Percentiles rank a stretch among this genome's conserved stretches.
Evolutionary conservation across 2,329 filamentous ascomycete species (phyloP).

Genomic region (Botrytis galanthina): DNA sequence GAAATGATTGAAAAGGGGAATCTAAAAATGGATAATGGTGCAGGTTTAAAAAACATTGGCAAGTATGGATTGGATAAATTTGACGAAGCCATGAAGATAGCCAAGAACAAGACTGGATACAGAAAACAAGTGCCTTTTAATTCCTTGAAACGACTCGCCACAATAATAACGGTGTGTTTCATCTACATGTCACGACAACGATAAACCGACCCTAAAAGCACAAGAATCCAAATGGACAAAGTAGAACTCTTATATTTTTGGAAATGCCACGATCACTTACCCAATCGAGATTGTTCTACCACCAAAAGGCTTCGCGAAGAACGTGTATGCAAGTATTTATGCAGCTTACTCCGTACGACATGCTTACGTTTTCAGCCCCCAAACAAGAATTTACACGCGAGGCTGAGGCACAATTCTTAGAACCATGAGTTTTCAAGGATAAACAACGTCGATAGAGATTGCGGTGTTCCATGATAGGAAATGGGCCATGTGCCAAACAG

Average conservation of each 20-base stretch:
- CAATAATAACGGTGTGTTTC: constrained; percentile 19
- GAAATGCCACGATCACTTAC: constrained; percentile 12
- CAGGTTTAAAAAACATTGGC: constrained; percentile 16
- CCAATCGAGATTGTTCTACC: constrained; percentile 2
- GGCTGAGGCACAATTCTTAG: constrained; percentile 8
- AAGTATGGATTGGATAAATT: constrained; percentile 22
- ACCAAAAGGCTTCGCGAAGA: background rate
- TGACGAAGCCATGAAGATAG: constrained; percentile 17
- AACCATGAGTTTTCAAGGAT: constrained; percentile 5
- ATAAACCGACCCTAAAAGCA: background rate
- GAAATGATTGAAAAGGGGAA: constrained; percentile 25
- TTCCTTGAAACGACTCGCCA: constrained; percentile 14
- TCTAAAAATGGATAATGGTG: constrained; percentile 22
- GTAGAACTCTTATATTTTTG: constrained; percentile 22
- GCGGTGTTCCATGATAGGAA: constrained; percentile 12
- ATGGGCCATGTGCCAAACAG: constrained; percentile 16
- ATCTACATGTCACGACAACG: constrained; percentile 13
- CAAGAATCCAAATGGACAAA: constrained; percentile 4
- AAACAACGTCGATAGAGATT: constrained; percentile 1
- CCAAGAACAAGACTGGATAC: constrained; percentile 20
- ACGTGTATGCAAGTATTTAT: constrained; percentile 15
- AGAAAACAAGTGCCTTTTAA: constrained; percentile 20
- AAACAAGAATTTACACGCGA: constrained; percentile 10
- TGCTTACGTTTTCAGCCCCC: constrained; percentile 14
- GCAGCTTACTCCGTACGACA: constrained; percentile 16